Evolutionary conservation across 2,329 filamentous ascomycete genomes (phyloP).

Genomic region (Decorospora gaudefroyi): DNA sequence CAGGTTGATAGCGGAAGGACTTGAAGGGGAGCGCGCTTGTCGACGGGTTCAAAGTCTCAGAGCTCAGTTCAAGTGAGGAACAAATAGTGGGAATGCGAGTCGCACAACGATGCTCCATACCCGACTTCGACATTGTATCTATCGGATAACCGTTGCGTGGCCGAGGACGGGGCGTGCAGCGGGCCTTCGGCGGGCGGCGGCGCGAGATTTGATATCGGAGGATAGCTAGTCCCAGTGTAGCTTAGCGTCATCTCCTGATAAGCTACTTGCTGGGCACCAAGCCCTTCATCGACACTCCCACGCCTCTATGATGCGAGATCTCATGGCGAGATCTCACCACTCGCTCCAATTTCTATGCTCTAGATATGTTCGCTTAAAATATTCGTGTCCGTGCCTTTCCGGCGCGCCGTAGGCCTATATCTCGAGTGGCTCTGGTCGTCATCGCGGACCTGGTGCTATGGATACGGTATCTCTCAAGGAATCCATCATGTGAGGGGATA

Average conservation of each 20-base stretch:
- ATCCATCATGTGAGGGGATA: background rate
- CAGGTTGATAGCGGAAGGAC: background rate
- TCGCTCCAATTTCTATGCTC: too few relatives aligned
- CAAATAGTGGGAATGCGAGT: background rate
- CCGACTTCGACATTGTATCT: background rate
- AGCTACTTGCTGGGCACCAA: background rate
- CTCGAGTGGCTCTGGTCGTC: conserved; percentile 7
- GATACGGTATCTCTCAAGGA: background rate
- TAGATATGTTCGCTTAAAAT: too few relatives aligned
- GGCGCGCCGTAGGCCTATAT: conserved; percentile 25
- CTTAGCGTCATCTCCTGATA: conserved; percentile 3
- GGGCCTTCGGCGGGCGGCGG: conserved; percentile 22
- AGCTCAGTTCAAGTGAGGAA: background rate
- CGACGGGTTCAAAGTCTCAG: background rate
- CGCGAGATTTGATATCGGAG: conserved; percentile 21
- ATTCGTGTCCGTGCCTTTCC: background rate
- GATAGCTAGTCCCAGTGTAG: background rate
- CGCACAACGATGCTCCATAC: background rate
- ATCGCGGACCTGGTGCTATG: background rate
- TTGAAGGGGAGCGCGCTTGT: background rate
- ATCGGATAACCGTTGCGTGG: conserved; percentile 9
- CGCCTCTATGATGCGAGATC: too few relatives aligned
- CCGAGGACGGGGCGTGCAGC: conserved; percentile 14
- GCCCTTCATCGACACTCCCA: too few relatives aligned
- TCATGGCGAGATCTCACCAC: too few relatives aligned